Evolutionary conservation across 176 grass and related monocot genomes (phyloP).

Genomic region (Hsuehochloa calcarea): DNA sequence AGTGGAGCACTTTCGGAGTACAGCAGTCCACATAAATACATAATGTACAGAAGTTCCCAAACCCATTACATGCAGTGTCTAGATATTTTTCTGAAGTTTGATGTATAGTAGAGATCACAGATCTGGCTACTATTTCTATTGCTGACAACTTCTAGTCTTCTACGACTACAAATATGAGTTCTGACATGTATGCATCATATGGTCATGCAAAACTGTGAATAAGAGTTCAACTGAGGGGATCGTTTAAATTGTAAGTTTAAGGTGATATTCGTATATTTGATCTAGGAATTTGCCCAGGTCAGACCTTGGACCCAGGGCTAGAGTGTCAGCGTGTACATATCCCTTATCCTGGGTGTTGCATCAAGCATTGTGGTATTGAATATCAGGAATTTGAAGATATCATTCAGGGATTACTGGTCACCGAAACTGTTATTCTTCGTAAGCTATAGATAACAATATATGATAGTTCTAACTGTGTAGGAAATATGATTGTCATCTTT

Average conservation of each 20-base stretch:
- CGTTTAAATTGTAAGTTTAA: background rate
- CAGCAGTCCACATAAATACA: background rate
- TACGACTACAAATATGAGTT: background rate
- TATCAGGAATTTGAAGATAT: background rate
- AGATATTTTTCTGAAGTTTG: background rate
- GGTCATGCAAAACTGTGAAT: background rate
- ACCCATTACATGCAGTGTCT: background rate
- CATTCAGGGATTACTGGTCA: background rate
- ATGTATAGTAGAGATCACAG: background rate
- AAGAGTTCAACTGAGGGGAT: background rate
- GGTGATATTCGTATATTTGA: background rate
- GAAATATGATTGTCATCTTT: background rate
- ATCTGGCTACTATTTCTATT: background rate
- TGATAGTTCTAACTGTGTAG: background rate
- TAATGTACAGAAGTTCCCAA: background rate
- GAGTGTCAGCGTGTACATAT: background rate
- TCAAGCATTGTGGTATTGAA: background rate
- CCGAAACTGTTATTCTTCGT: background rate
- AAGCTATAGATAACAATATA: background rate
- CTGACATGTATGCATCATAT: background rate
- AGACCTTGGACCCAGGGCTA: background rate
- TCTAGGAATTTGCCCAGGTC: background rate
- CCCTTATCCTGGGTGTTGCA: background rate
- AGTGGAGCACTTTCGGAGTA: background rate
- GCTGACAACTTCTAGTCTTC: background rate